Evolutionary conservation across 2,329 filamentous ascomycete genomes (phyloP).

Genomic region (Fusarium sp.): DNA sequence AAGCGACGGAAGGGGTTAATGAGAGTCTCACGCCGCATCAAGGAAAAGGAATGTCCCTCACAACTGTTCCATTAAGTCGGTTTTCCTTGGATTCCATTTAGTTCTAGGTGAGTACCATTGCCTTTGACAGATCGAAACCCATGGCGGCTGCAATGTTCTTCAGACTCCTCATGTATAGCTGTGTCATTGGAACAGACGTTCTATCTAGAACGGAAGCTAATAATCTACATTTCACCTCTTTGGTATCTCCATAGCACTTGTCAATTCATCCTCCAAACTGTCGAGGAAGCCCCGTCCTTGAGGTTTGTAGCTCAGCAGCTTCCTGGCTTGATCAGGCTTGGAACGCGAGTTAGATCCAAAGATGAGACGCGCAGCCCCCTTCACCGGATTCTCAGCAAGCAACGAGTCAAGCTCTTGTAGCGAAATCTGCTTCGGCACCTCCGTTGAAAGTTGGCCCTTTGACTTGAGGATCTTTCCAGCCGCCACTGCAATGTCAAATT

Average conservation of each 20-base stretch:
- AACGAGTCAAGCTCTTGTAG: neutral
- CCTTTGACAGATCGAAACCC: neutral
- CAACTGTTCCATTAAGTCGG: no score
- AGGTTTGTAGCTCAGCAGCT: neutral
- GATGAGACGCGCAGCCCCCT: neutral
- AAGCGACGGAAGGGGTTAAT: no score
- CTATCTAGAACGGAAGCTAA: neutral
- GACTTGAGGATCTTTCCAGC: neutral
- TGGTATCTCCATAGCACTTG: neutral
- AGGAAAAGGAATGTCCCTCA: no score
- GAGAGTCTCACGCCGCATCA: no score
- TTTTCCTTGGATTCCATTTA: no score
- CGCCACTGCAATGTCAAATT: neutral
- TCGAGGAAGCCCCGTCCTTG: neutral
- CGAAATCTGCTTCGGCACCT: neutral
- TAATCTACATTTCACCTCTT: neutral
- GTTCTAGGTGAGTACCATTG: no score
- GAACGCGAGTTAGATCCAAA: neutral
- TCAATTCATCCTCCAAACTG: neutral
- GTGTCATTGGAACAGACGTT: neutral
- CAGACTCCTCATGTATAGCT: no score
- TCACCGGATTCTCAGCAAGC: neutral
- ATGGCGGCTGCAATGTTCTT: neutral
- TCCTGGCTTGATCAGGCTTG: neutral
- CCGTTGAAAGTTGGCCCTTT: neutral